Evolutionary conservation across 2,329 filamentous ascomycete genomes (phyloP), one percentile per base, ranked within the genome.

Genomic region (Akanthomyces lecanii): DNA sequence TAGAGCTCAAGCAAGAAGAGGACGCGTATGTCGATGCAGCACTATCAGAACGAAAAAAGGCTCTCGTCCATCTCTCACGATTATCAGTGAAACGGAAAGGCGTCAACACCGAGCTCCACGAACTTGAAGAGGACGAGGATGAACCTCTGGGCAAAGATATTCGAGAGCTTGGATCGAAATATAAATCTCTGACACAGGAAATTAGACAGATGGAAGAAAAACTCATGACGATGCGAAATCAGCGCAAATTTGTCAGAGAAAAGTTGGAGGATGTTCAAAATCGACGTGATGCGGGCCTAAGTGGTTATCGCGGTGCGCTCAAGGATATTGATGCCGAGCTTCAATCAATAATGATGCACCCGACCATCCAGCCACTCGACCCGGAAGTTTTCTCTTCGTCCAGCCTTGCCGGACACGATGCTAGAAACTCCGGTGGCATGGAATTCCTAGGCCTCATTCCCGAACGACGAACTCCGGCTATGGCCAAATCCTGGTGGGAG

Each of bases 401-500:
- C 10, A 44, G 25, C 3, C 65, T 63, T 4, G 63, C 66, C 8
- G 60, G 57, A 7, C 56, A 65, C 2, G 66, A 66, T 18, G 50
- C 61, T 3, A 66, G 64, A 4, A 63, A 63, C 2, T 69, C 76
- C 0, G 76, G 74, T 1, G 82, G 82, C 0, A 64, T 74, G 4
- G 83, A 85, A 42, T 90, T 90, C 61, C 71, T 88, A 42, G 77
- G 79, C 2, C 76, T 92, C 8, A 83, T 85, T 0, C 81, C 85
- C 0, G 85, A 88, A 67, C 81, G 88, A 21, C 80, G 89, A 53
- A 92, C 89, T 0, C 71, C 88, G 1, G 84, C 85, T 16, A 88
- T 92, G 86, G 89, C 89, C 0, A 84, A 80, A 64, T 82, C 87
- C 16, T 90, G 89, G 81, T 92, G 88, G 86, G 80, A 84, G 61